Evolutionary conservation across 176 grass and related monocot genomes (phyloP).

Genomic region (Typha latifolia): DNA sequence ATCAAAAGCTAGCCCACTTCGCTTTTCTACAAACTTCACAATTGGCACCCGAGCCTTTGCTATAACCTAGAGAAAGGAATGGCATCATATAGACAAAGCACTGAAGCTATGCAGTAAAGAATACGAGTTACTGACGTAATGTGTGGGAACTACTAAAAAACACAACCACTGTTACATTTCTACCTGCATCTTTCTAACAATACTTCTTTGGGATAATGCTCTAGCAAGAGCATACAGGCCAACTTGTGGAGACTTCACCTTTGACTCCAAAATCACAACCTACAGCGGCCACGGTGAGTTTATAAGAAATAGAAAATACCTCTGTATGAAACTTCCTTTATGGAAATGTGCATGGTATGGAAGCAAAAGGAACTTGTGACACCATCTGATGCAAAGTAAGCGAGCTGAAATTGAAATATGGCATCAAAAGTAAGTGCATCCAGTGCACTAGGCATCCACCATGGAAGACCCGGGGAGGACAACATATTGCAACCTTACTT

Average conservation of each 20-base stretch:
- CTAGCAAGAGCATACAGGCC: constrained; percentile 85
- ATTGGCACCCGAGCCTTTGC: constrained; percentile 98
- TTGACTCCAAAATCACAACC: constrained; percentile 85
- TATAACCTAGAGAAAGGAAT: constrained; percentile 62
- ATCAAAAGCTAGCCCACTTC: constrained; percentile 82
- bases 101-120: not conserved
- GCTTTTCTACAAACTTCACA: constrained; percentile 89
- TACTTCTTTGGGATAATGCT: constrained; percentile 76
- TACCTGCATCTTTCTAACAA: constrained; percentile 92
- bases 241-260: constrained; percentile 82
- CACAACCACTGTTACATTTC: constrained; percentile 1
- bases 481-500: no score
- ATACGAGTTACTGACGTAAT: not conserved
- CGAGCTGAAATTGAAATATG: no score
- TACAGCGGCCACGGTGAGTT: constrained; percentile 12
- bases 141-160: not conserved
- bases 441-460: no score
- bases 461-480: no score
- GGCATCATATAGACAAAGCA: not conserved
- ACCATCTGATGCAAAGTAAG: not conserved
- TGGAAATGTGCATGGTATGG: not conserved
- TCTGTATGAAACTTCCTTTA: not conserved
- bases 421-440: no score
- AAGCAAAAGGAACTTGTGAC: not conserved
- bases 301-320: constrained; percentile 4